A percentile compares a stretch with the other conserved stretches of the same genome.
phyloP scores from a whole-genome alignment of 2,329 filamentous ascomycete species.

The Teratosphaeriaceae sp. region DNA sequence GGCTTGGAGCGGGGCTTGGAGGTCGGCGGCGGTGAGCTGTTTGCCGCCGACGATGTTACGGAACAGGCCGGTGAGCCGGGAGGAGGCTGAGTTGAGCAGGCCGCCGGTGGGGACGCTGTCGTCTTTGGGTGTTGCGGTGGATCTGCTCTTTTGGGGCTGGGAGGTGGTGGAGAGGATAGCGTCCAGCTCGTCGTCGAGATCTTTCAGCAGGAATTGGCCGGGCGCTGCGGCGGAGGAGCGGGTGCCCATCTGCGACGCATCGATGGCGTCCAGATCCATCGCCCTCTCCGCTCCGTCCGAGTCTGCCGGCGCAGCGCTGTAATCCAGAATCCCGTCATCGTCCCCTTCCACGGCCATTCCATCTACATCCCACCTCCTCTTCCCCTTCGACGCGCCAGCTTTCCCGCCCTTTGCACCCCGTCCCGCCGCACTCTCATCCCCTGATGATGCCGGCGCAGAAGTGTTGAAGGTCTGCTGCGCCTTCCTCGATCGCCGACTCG shows the following conservation, averaged over 20 bases:
- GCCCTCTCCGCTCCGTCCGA: conserved; percentile 41
- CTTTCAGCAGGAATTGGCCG: conserved; percentile 89
- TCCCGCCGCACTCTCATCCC: conserved; percentile 63
- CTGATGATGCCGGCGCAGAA: conserved; percentile 65
- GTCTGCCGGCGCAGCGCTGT: conserved; percentile 60
- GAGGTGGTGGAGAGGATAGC: conserved; percentile 78
- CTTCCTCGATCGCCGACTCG: conserved; percentile 72
- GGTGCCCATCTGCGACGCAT: conserved; percentile 75
- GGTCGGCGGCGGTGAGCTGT: conserved; percentile 77
- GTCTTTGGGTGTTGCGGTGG: conserved; percentile 35
- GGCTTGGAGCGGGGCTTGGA: conserved; percentile 86
- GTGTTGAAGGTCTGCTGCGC: conserved; percentile 45
- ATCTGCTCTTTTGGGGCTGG: conserved; percentile 63
- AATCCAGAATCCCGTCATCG: conserved; percentile 74
- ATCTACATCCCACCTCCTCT: conserved; percentile 86
- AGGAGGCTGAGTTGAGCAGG: conserved; percentile 71
- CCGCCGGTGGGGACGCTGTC: conserved; percentile 62
- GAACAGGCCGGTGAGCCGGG: conserved; percentile 80
- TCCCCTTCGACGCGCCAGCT: conserved; percentile 64
- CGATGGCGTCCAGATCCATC: conserved; percentile 62
- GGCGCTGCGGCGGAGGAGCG: conserved; percentile 76
- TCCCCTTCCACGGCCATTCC: conserved; percentile 79
- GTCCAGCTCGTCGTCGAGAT: conserved; percentile 88
- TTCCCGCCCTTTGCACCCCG: conserved; percentile 40
- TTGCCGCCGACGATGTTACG: conserved; percentile 94